Evolutionary conservation across 2,329 filamentous ascomycete genomes (phyloP), one percentile per base, ranked within the genome.

Genomic region (Diaporthe ampelina): DNA sequence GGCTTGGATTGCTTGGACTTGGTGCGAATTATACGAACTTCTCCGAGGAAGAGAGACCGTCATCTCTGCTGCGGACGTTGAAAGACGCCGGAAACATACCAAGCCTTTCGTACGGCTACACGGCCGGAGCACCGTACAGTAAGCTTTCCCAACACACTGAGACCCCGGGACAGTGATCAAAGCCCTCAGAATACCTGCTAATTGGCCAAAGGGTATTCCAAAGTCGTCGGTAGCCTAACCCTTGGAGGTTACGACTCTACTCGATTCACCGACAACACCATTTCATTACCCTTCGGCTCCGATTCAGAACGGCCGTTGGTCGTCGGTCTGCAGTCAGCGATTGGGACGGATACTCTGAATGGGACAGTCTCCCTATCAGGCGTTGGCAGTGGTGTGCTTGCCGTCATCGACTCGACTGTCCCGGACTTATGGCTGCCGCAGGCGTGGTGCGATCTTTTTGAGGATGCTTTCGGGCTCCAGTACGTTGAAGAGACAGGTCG

Each of bases 11-110:
- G 11, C 63, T 68, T 15, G 63, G 63, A 7, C 63, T 68, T 10
- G 63, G 63, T n/a, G 63, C 63, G n/a, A 68, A 68, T 13, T 68
- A 68, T 17, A 68, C 63, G 15, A 68, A 68, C n/a, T 68, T 68
- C 19, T 52, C 63, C 17, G 48, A 68, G 8, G 32, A 68, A 5
- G 63, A 68, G 17, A 50, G 32, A 68, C 63, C 63, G 6, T 54
- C 32, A 3, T 68, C 63, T n/a, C 52, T 68, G 48, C 21, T 68
- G 63, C 45, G 63, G 48, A 68, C 63, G 26, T 29, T 68, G 32
- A 68, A 68, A 54, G 63, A 68, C n/a, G 52, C 35, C n/a, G 45
- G 26, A 40, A 40, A 11, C 3, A 68, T 68, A 54, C 32, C 63
- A 29, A 68, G 63, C 21, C 32, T 68, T 26, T 68, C 63, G 13